phyloP scores from a whole-genome alignment of 352 stramenopile species.

The Aphanomyces euteiches region DNA sequence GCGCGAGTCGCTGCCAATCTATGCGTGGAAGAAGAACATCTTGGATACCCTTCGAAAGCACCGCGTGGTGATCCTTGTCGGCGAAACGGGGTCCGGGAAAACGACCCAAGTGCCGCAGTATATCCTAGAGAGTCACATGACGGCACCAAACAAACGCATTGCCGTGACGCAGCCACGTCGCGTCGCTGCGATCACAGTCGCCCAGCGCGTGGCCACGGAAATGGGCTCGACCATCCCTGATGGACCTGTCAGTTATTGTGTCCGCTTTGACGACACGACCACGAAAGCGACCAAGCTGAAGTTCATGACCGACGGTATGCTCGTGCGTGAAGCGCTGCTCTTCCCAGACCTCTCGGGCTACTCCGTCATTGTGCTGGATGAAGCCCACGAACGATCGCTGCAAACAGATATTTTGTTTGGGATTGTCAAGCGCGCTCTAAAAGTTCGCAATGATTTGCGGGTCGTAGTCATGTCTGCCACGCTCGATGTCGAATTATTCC shows the following conservation, averaged over 20 bases:
- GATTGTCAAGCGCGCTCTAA: constrained; percentile 81
- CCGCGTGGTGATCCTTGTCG: constrained; percentile 83
- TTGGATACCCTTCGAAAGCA: constrained; percentile 54
- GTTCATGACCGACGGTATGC: constrained; percentile 90
- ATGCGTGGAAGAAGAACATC: constrained; percentile 62
- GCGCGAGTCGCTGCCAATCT: constrained; percentile 55
- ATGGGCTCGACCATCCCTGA: constrained; percentile 39
- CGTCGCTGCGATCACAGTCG: constrained; percentile 79
- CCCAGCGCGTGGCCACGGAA: constrained; percentile 66
- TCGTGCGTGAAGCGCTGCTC: constrained; percentile 87
- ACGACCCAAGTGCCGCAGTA: constrained; percentile 89
- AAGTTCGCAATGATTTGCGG: constrained; percentile 79
- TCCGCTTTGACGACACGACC: constrained; percentile 93
- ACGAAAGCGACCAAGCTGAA: constrained; percentile 87
- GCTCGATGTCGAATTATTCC: constrained; percentile 92
- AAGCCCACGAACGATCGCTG: constrained; percentile 82
- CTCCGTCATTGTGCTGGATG: constrained; percentile 82
- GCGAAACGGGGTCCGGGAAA: constrained; percentile 88
- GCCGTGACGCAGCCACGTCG: constrained; percentile 80
- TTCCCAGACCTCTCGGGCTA: constrained; percentile 69
- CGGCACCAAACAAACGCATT: constrained; percentile 40
- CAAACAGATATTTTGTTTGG: constrained; percentile 89
- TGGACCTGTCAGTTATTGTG: constrained; percentile 84
- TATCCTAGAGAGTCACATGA: constrained; percentile 61
- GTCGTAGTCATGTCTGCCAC: constrained; percentile 99